phyloP scores from a whole-genome alignment of 768 basidiomycete species.

The Dioszegia crocea region DNA sequence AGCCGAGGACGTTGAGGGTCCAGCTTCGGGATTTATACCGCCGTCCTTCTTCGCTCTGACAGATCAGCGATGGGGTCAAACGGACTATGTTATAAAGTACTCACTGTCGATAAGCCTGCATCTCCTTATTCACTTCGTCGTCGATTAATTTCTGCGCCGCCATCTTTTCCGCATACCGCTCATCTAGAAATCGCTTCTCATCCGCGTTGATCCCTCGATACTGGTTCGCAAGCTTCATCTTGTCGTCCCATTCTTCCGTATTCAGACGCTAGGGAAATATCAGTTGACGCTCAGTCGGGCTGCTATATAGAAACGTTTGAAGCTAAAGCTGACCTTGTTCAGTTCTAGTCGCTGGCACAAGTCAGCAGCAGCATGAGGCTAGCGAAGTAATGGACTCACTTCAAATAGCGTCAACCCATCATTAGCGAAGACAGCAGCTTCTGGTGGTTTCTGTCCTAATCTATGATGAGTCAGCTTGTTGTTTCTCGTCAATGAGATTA shows the following conservation, averaged over 20 bases:
- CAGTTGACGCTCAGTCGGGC: too few relatives aligned
- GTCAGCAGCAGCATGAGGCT: background rate
- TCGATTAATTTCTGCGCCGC: slow-evolving; percentile 36
- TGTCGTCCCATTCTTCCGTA: slow-evolving; percentile 52
- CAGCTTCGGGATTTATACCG: background rate
- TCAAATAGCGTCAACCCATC: slow-evolving; percentile 51
- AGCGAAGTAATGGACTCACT: slow-evolving; percentile 16
- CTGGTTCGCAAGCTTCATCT: slow-evolving; percentile 53
- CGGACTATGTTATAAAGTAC: background rate
- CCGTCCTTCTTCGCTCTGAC: slow-evolving; percentile 22
- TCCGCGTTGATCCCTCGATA: slow-evolving; percentile 51
- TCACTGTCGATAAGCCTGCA: slow-evolving; percentile 47
- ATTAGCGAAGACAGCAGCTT: slow-evolving; percentile 36
- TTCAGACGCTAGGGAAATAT: slow-evolving; percentile 39
- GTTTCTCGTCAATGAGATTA: too few relatives aligned
- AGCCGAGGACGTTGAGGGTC: slow-evolving; percentile 3
- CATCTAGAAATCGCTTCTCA: slow-evolving; percentile 49
- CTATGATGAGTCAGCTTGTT: slow-evolving; percentile 21
- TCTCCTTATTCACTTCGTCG: slow-evolving; percentile 41
- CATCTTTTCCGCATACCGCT: slow-evolving; percentile 37
- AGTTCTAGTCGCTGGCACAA: slow-evolving; percentile 31
- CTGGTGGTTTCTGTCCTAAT: slow-evolving; percentile 51
- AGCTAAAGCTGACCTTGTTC: slow-evolving; percentile 37
- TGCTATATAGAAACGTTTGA: too few relatives aligned
- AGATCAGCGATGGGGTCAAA: background rate